A percentile compares a stretch with the other conserved stretches of the same genome.
Evolutionary conservation across 331 rosid genomes (phyloP).

Genomic region (Phaseolus coccineus): DNA sequence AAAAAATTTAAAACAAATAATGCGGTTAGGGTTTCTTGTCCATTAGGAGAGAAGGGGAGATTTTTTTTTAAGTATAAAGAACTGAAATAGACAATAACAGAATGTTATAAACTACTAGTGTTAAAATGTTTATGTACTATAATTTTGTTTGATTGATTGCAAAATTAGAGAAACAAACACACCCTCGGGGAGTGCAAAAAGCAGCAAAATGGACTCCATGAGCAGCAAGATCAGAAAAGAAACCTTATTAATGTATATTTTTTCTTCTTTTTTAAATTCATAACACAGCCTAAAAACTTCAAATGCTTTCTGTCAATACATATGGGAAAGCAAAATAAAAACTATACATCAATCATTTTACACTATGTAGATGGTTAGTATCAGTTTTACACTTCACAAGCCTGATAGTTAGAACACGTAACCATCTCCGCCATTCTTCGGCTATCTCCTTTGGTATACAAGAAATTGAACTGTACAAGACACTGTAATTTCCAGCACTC

Average conservation of each 20-base stretch:
- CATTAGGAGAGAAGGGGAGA: background rate
- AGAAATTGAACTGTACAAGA: conserved; percentile 46
- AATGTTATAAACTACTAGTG: background rate
- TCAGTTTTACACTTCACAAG: conserved; percentile 26
- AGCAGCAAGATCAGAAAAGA: background rate
- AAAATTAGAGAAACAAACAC: background rate
- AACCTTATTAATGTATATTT: background rate
- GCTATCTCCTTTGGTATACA: conserved; percentile 46
- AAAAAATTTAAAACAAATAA: background rate
- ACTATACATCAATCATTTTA: conserved; percentile 39
- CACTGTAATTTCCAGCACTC: conserved; percentile 28
- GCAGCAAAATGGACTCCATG: background rate
- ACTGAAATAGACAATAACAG: background rate
- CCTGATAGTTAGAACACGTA: background rate
- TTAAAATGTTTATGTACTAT: background rate
- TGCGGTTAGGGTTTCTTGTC: background rate
- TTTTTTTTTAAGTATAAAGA: background rate
- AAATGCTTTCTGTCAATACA: conserved; percentile 17
- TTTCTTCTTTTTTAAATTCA: background rate
- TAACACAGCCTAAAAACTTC: conserved; percentile 1
- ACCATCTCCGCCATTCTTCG: conserved; percentile 37
- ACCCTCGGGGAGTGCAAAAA: background rate
- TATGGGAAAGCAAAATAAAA: conserved; percentile 10
- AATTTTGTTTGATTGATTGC: too few species aligned
- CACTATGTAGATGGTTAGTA: background rate